Conservation (phyloP, 352 stramenopile genomes). For the Globisporangium paddicum region DNA sequence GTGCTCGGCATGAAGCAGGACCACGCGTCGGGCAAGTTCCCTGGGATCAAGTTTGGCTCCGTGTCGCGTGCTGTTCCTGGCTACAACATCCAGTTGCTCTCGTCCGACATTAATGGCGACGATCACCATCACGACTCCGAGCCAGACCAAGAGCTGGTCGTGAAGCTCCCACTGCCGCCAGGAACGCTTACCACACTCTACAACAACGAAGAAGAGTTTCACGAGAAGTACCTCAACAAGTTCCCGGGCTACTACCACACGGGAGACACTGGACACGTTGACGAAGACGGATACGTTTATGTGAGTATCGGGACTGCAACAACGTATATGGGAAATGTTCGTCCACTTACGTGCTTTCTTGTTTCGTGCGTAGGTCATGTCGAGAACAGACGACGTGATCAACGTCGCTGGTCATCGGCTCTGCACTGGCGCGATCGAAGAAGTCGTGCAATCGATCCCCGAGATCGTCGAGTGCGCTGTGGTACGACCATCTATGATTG, state of each 20-base stretch:
- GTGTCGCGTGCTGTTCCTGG: constrained; percentile 67
- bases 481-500: constrained; percentile 26
- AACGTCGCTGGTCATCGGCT: constrained; percentile 88
- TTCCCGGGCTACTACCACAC: constrained; percentile 89
- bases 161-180: constrained; percentile 84
- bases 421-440: constrained; percentile 86
- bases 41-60: constrained; percentile 59
- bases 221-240: constrained; percentile 76
- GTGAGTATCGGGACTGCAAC: constrained; percentile 14
- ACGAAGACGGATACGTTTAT: constrained; percentile 90
- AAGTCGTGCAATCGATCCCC: constrained; percentile 77
- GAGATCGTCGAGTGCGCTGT: constrained; percentile 88
- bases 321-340: neutral
- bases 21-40: constrained; percentile 23
- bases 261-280: constrained; percentile 82
- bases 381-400: constrained; percentile 89
- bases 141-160: constrained; percentile 59
- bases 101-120: constrained; percentile 19
- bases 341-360: neutral
- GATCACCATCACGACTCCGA: constrained; percentile 44
- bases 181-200: constrained; percentile 77
- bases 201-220: constrained; percentile 80
- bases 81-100: constrained; percentile 80
- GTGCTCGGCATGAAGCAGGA: constrained; percentile 73
- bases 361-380: constrained; percentile 65